Base-by-base conservation (phyloP, 805 yeast species). In the Metschnikowia dekortorum region DNA sequence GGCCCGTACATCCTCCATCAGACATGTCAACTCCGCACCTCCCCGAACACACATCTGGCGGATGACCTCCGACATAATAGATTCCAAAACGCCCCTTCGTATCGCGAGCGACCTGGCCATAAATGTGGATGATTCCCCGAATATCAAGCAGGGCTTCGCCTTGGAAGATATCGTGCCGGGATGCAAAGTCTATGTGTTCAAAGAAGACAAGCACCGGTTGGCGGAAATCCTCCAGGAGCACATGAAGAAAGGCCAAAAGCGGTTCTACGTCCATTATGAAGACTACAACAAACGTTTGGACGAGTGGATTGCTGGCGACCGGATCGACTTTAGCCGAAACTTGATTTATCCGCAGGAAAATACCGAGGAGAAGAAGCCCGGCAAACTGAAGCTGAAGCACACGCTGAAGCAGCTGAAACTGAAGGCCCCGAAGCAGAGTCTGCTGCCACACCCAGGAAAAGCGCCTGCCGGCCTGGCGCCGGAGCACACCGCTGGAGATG, bases 221-320 rank as follows among this genome's bases (percentile, higher is more conserved):
- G 97, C 98, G 1, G 99, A 94, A 64, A 82, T 94, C 39, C 71
- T 94, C 41, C 89, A 91, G 16, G 78, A 82, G 45, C 89, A 87
- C 54, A 68, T 79, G 42, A 83, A 87, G 61, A 85, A 89, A 64
- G 89, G 91, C 11, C 80, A 86, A 53, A 81, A 83, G 32, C 87
- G 82, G 56, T 91, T 85, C 66, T 94, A 94, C 65, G 96, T 94
- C 31, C 99, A 94, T 67, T 94, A 90, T 70, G 89, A 83, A 47
- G 96, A 91, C 58, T 94, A 85, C 74, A 94, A 94, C 73, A 94
- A 94, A 54, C 86, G 99, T 67, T 77, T 94, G 58, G 99, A 94
- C 71, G 99, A 94, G 67, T 92, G 98, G 98, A 81, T 94, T 6
- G 74, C 78, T 18, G 75, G 81, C 4, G 84, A 82, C 35, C 76